Conservation (phyloP, 2,329 filamentous ascomycete genomes). For the Sporothrix inflata region DNA sequence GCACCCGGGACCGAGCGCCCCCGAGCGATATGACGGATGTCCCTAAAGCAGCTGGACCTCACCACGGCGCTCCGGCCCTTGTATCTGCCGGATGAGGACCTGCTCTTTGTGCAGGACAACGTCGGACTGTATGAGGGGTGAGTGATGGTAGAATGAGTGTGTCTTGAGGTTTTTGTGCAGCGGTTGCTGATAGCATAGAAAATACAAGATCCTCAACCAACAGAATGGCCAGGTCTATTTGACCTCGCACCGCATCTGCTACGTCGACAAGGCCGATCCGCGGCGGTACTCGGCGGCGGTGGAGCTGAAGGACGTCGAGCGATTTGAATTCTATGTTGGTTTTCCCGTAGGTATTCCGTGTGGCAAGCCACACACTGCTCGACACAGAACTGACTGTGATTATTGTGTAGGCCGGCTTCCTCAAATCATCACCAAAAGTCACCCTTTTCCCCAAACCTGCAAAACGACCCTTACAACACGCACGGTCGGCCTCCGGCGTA, state of each 20-base stretch:
- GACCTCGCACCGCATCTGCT: constrained; percentile 93
- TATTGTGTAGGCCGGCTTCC: constrained; percentile 71
- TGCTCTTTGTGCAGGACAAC: constrained; percentile 96
- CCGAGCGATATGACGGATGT: constrained; percentile 75
- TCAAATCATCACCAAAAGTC: constrained; percentile 94
- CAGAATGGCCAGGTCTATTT: constrained; percentile 96
- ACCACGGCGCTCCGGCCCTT: constrained; percentile 94
- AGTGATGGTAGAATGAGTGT: constrained; percentile 41
- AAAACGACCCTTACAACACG: constrained; percentile 65
- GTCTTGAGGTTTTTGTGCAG: background rate
- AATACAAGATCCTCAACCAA: constrained; percentile 91
- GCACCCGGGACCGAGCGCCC: constrained; percentile 37
- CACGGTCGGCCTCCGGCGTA: constrained; percentile 52
- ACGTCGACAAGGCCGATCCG: constrained; percentile 86
- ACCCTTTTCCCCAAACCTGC: constrained; percentile 81
- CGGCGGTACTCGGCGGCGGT: constrained; percentile 82
- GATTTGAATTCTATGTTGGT: constrained; percentile 82
- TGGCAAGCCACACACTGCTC: background rate
- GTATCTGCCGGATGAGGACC: constrained; percentile 88
- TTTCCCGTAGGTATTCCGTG: background rate
- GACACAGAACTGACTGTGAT: background rate
- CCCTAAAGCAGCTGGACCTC: constrained; percentile 92
- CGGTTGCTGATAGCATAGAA: constrained; percentile 56
- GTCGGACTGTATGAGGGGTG: constrained; percentile 98
- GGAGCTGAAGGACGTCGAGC: constrained; percentile 87